phyloP scores from a whole-genome alignment of 192 early-diverging fungal species.

The Glomus cerebriforme region DNA sequence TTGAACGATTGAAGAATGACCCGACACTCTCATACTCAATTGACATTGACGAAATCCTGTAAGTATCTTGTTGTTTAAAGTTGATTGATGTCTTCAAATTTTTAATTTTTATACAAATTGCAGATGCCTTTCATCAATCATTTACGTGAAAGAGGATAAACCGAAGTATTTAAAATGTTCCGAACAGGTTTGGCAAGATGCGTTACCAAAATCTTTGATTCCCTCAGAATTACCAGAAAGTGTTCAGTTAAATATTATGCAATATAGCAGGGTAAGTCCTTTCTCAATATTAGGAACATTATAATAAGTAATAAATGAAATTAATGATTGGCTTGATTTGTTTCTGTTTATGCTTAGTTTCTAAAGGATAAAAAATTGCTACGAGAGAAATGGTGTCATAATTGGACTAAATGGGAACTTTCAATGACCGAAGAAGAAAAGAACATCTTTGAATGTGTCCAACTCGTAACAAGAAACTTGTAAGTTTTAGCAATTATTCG shows the following conservation, averaged over 20 bases:
- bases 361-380: background rate
- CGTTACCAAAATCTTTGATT: background rate
- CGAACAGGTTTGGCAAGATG: background rate
- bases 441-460: constrained; percentile 8
- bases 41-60: background rate
- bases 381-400: background rate
- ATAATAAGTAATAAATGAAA: background rate
- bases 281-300: background rate
- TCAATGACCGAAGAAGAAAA: background rate
- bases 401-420: background rate
- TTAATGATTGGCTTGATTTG: background rate
- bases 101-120: constrained; percentile 6
- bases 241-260: background rate
- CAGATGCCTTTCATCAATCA: constrained; percentile 24
- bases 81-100: background rate
- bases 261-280: constrained; percentile 17
- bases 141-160: background rate
- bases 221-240: background rate
- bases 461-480: constrained; percentile 17
- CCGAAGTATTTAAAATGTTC: background rate
- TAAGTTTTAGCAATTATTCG: too few species aligned
- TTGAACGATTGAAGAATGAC: background rate
- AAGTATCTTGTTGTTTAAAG: constrained; percentile 8
- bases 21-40: background rate
- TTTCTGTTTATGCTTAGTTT: too few species aligned